Evolutionary conservation across 2,329 filamentous ascomycete species (phyloP), one percentile per base, ranked within the genome.

Genomic region (Parascedosporium putredinis): DNA sequence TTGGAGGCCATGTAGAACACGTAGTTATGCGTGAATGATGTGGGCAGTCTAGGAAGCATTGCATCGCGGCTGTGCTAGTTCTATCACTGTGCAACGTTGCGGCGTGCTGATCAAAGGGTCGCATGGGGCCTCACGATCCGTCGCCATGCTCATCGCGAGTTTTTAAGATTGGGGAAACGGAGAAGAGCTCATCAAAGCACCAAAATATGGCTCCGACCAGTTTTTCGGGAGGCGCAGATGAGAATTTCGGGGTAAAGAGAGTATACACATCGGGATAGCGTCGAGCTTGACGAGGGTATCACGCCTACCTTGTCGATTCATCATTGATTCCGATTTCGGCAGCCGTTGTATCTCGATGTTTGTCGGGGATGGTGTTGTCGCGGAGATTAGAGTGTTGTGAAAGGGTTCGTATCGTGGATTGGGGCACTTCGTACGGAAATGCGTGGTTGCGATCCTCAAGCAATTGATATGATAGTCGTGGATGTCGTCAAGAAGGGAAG

Each of bases 241-340:
- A 40, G 47, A 55, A 55, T 55, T 51, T 57, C 52, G 55, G 58
- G 61, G 57, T 20, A 27, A 8, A 40, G 47, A 24, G 31, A 22
- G 20, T 12, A 29, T 24, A 18, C 18, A 10, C 24, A 33, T n/a
- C n/a, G n/a, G n/a, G n/a, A n/a, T n/a, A n/a, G 47, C 23, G n/a
- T 10, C 34, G 24, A 43, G 40, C 40, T 50, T 43, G 38, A 20
- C 25, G 10, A 45, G 40, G 12, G 25, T 27, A 42, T 33, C 56
- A 54, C 57, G 60, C 70, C 64, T 79, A 79, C 76, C 76, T 78
- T 74, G 71, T 70, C 76, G 72, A 65, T 79, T 79, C 76, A 79
- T 79, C 62, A 64, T 71, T 65, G 61, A 49, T 44, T 50, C n/a
- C n/a, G 27, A 33, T 24, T 36, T 45, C 38, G 40, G 34, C 27